Evolutionary conservation across 495 filamentous ascomycete genomes (phyloP).

Genomic region (Pyronema domesticum): DNA sequence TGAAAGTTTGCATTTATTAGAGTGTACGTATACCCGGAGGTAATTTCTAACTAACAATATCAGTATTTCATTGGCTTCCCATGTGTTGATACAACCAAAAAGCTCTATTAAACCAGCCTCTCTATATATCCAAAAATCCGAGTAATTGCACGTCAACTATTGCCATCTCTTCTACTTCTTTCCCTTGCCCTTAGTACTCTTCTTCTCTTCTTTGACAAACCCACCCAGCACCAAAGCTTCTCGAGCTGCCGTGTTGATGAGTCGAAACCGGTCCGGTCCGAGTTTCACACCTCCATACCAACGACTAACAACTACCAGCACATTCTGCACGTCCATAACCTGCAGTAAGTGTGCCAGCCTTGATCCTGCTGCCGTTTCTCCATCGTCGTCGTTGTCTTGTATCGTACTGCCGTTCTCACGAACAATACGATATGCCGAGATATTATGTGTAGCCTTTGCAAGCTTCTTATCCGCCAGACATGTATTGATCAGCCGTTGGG

Average conservation of each 20-base stretch:
- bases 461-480: constrained; percentile 68
- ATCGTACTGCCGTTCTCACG: constrained; percentile 35
- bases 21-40: too few relatives aligned
- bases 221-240: constrained; percentile 73
- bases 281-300: constrained; percentile 89
- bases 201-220: constrained; percentile 35
- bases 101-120: too few relatives aligned
- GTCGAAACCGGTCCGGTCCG: constrained; percentile 71
- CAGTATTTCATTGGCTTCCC: too few relatives aligned
- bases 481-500: constrained; percentile 48
- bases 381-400: constrained; percentile 91
- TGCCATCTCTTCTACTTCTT: constrained; percentile 42
- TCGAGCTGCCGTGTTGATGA: constrained; percentile 72
- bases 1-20: too few relatives aligned
- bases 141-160: background rate
- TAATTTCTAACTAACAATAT: too few relatives aligned
- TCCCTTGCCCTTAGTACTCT: constrained; percentile 29
- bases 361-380: constrained; percentile 82
- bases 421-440: constrained; percentile 43
- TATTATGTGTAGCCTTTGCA: constrained; percentile 80
- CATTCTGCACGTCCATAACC: constrained; percentile 83
- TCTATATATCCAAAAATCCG: too few relatives aligned
- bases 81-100: too few relatives aligned
- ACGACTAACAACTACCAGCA: constrained; percentile 79
- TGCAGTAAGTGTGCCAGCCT: constrained; percentile 78